These are phyloP conservation scores for Neotropicomus parvogracilis DNA, from an alignment of 1,284 basidiomycete species.

Conservation along the genomic window DNA sequence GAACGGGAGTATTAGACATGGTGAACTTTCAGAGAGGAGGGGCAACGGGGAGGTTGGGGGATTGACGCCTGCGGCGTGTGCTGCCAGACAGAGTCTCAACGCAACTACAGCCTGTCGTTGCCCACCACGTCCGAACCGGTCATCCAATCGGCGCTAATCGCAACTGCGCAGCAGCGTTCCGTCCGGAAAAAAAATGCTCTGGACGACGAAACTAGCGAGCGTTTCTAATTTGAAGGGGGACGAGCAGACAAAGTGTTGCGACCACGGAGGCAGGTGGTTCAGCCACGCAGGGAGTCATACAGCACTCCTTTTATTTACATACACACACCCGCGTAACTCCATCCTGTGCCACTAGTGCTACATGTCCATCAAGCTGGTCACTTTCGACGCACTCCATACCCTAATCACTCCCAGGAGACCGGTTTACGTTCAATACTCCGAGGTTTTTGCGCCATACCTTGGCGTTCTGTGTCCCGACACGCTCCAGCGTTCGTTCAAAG, in stretches of 20 bases:
- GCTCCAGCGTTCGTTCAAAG: conserved; percentile 64
- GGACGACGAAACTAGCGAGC: conserved; percentile 1
- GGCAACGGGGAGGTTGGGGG: conserved; percentile 18
- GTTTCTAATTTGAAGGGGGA: conserved; percentile 3
- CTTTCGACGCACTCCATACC: conserved; percentile 71
- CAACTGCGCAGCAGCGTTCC: conserved; percentile 8
- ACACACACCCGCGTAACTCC: conserved; percentile 5
- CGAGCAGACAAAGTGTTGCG: conserved; percentile 14
- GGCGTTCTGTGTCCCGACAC: conserved; percentile 51
- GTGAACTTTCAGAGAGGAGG: conserved; percentile 19
- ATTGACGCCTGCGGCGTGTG: conserved; percentile 33
- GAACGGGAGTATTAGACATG: conserved; percentile 28
- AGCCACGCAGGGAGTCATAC: conserved; percentile 6
- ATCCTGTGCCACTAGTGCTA: not conserved
- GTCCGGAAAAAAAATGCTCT: conserved; percentile 3
- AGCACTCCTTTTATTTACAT: conserved; percentile 18
- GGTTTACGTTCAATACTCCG: conserved; percentile 65
- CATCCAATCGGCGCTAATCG: conserved; percentile 23
- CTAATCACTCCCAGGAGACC: conserved; percentile 62
- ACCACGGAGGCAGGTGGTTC: conserved; percentile 3
- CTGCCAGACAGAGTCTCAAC: conserved; percentile 4
- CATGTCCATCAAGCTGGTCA: conserved; percentile 42
- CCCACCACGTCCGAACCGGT: conserved; percentile 11
- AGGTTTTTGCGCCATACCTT: conserved; percentile 60
- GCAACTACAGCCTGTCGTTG: conserved; percentile 4